Evolutionary conservation across 2,329 filamentous ascomycete genomes (phyloP), one percentile per base, ranked within the genome.

Genomic region (Trichocomaceae sp.): DNA sequence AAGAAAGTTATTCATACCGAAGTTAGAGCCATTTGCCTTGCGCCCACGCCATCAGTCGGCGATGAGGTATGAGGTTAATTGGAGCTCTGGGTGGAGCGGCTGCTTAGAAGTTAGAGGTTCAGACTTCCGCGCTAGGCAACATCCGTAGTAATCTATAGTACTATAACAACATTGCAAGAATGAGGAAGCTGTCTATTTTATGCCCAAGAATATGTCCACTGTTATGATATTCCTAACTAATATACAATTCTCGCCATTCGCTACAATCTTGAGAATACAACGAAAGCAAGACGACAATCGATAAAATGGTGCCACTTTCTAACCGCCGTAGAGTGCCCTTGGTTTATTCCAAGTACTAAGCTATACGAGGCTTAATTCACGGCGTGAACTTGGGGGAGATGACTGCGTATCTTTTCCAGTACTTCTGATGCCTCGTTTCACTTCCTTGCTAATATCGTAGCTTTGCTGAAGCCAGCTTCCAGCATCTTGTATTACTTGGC

Each of bases 381-480:
- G 42, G 5, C 42, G 50, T 41, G 45, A 52, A 17, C 45, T 56
- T 17, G 54, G 44, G 13, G 19, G 20, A 23, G 53, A 51, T 23
- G 60, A 47, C 10, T 58, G 54, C 6, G 15, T 46, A 22, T 51
- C 57, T 60, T 31, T 42, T 42, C 33, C 55, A 61, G 44, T 57
- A 55, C 6, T 59, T 42, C 17, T 9, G 12, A 17, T 42, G 7
- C 39, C 17, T 13, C 39, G 55, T 41, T 58, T 58, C 42, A 65
- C 56, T 6, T 75, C 69, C 50, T 66, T 68, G 52, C 72, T 67
- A 19, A 72, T 63, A 56, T 75, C 72, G 59, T 73, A 75, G 55
- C 69, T 74, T 50, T 74, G 66, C 37, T 68, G 69, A n/a, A 77
- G 61, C 65, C 72, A 76, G 57, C 71, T 75, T 5, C 73, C 73